A percentile compares a stretch with the other conserved stretches of the same genome.
These are phyloP conservation scores for Sanghuangporus baumii DNA, from an alignment of 1,284 basidiomycete species.

Conservation along the genomic window DNA sequence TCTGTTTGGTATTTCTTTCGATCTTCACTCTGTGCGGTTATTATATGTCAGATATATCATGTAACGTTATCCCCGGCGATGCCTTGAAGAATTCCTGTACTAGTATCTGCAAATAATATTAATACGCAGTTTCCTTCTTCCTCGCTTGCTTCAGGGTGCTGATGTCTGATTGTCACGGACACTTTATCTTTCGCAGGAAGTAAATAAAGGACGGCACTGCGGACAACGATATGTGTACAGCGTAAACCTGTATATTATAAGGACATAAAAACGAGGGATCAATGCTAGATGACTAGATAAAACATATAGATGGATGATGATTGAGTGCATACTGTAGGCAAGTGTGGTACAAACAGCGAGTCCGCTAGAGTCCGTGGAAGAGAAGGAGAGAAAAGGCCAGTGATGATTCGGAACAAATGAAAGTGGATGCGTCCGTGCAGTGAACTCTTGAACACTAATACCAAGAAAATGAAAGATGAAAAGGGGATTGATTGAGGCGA, in stretches of 20 bases:
- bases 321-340: not conserved
- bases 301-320: not conserved
- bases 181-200: too few species aligned
- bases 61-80: not conserved
- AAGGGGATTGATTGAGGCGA: not conserved
- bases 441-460: too few species aligned
- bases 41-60: not conserved
- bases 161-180: not conserved
- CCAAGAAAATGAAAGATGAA: not conserved
- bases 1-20: not conserved
- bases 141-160: not conserved
- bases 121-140: not conserved
- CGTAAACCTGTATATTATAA: too few species aligned
- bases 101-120: not conserved
- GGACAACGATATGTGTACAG: too few species aligned
- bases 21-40: too few species aligned
- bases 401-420: too few species aligned
- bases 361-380: too few species aligned
- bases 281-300: not conserved
- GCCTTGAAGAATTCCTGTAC: not conserved
- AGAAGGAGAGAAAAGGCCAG: too few species aligned
- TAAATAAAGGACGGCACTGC: too few species aligned
- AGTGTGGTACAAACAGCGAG: not conserved
- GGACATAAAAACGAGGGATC: not conserved
- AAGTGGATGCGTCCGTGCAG: too few species aligned